Conservation (phyloP, 2,329 filamentous ascomycete species). For the Septoria linicola region DNA sequence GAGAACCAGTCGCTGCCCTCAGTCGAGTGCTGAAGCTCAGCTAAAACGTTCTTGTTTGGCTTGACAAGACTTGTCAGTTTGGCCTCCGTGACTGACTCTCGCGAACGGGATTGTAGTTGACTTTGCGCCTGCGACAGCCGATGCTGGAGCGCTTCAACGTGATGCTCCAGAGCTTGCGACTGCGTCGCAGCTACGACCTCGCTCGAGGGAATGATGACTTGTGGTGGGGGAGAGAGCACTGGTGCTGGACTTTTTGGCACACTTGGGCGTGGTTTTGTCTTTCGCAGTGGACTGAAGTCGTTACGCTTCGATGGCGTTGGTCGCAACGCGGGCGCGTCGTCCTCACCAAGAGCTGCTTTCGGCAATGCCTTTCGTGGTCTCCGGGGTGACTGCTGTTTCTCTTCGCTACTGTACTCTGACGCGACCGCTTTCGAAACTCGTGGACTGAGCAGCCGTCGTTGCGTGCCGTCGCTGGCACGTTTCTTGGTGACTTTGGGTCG, state of each 20-base stretch:
- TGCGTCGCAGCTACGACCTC: conserved; percentile 8
- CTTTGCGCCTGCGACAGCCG: background rate
- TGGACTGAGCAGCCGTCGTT: conserved; percentile 6
- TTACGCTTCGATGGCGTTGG: conserved; percentile 1
- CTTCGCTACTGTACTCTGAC: background rate
- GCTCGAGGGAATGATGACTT: conserved; percentile 5
- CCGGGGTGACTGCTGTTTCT: conserved; percentile 1
- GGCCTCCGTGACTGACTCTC: background rate
- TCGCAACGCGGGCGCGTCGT: background rate
- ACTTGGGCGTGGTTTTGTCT: background rate
- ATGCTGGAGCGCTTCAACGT: conserved; percentile 1
- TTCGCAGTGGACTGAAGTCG: conserved; percentile 6
- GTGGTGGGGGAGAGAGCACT: conserved; percentile 6
- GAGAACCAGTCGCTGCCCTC: conserved; percentile 7
- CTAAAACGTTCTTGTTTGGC: background rate
- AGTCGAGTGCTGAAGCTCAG: background rate
- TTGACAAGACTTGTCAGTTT: background rate
- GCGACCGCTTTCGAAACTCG: background rate
- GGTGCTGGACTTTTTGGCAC: background rate
- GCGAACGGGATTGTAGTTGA: background rate
- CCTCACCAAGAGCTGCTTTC: conserved; percentile 6
- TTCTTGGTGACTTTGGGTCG: conserved; percentile 4
- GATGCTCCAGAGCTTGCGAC: conserved; percentile 4
- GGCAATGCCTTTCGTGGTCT: conserved; percentile 9
- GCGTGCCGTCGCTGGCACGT: background rate